Percentiles rank a stretch among this genome's conserved stretches.
Evolutionary conservation across 495 filamentous ascomycete genomes (phyloP).

Genomic region (Penicillium roqueforti): DNA sequence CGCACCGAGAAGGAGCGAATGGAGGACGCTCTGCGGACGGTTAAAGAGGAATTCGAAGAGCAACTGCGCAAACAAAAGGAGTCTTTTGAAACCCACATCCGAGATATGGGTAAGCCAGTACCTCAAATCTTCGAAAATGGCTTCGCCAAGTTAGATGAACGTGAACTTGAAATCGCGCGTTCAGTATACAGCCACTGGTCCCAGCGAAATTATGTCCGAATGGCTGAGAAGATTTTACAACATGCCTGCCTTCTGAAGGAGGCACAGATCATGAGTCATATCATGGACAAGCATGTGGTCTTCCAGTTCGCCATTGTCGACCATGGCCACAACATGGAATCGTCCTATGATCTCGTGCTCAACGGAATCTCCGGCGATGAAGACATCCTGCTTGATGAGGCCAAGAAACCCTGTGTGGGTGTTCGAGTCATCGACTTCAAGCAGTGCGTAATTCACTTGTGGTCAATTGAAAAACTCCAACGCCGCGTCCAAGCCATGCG

Average conservation of each 20-base stretch:
- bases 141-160: slow-evolving; percentile 58
- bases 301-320: slow-evolving; percentile 96
- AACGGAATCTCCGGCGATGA: slow-evolving; percentile 90
- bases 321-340: slow-evolving; percentile 79
- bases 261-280: slow-evolving; percentile 96
- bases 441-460: slow-evolving; percentile 80
- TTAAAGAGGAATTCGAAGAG: slow-evolving; percentile 83
- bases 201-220: slow-evolving; percentile 79
- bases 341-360: slow-evolving; percentile 92
- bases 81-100: slow-evolving; percentile 66
- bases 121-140: slow-evolving; percentile 48
- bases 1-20: slow-evolving; percentile 79
- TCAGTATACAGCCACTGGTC: slow-evolving; percentile 70
- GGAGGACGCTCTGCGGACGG: slow-evolving; percentile 73
- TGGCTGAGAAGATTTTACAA: slow-evolving; percentile 90
- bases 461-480: slow-evolving; percentile 91
- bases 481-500: slow-evolving; percentile 86
- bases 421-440: slow-evolving; percentile 91
- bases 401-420: slow-evolving; percentile 84
- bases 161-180: slow-evolving; percentile 66
- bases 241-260: slow-evolving; percentile 87
- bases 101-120: slow-evolving; percentile 54
- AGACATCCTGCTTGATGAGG: slow-evolving; percentile 74
- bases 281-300: slow-evolving; percentile 87
- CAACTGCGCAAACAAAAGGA: slow-evolving; percentile 71